Evolutionary conservation across 1,284 basidiomycete species (phyloP).

Genomic region (Heterobasidion annosum): DNA sequence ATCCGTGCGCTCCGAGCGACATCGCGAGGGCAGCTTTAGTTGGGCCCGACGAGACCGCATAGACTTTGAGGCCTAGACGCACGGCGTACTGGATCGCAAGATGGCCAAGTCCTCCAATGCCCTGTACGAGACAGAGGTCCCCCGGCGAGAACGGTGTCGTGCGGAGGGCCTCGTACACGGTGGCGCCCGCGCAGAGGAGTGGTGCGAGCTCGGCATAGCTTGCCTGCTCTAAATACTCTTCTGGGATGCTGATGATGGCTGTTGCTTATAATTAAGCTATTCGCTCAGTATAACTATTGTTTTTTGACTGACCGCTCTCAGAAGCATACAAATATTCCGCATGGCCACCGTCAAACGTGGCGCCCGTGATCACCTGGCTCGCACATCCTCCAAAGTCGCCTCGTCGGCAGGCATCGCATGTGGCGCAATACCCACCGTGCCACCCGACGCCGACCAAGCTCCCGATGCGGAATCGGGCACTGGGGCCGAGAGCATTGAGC

Average conservation of each 20-base stretch:
- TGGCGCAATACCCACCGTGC: conserved; percentile 14
- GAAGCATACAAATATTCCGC: conserved; percentile 11
- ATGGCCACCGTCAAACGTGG: conserved; percentile 9
- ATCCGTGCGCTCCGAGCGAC: conserved; percentile 18
- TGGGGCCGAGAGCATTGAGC: conserved; percentile 1
- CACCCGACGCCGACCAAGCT: conserved; percentile 14
- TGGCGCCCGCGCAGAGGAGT: conserved; percentile 15
- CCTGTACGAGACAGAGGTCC: conserved; percentile 6
- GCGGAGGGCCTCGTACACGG: conserved; percentile 10
- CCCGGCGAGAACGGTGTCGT: conserved; percentile 6
- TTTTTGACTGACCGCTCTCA: conserved; percentile 2
- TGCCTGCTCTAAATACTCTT: conserved; percentile 10
- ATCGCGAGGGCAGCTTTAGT: conserved; percentile 7
- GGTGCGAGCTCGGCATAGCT: conserved; percentile 14
- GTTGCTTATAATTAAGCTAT: neutral
- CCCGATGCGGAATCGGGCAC: conserved; percentile 8
- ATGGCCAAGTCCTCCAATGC: conserved; percentile 20
- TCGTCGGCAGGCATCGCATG: conserved; percentile 10
- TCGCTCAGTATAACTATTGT: conserved; percentile 1
- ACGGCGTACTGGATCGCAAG: conserved; percentile 21
- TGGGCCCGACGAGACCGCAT: conserved; percentile 13
- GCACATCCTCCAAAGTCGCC: conserved; percentile 14
- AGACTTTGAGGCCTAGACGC: conserved; percentile 20
- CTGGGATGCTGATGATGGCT: conserved; percentile 13
- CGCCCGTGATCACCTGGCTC: conserved; percentile 10